Conservation (phyloP, 306 rosid species). For the Rosa lucieae region DNA sequence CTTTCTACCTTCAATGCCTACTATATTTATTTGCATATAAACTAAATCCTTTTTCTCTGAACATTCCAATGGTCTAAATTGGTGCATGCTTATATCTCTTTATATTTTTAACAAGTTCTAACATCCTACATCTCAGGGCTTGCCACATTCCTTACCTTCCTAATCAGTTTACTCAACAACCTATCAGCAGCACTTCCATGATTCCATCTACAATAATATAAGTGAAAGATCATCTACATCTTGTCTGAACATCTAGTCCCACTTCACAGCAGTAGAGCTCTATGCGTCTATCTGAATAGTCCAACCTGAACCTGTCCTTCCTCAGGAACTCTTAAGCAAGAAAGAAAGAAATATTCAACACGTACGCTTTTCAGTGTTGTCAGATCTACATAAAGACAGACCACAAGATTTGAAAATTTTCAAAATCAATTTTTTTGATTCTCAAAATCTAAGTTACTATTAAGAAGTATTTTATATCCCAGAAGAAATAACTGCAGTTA, state of each 20-base stretch:
- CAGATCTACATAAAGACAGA: neutral
- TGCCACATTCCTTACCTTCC: constrained; percentile 6
- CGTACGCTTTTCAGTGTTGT: neutral
- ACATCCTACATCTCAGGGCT: neutral
- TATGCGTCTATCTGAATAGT: neutral
- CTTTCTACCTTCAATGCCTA: neutral
- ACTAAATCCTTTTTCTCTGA: neutral
- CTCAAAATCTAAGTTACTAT: neutral
- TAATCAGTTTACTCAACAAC: constrained; percentile 1
- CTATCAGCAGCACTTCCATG: neutral
- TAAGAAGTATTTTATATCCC: neutral
- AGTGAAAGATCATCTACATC: neutral
- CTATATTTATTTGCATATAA: neutral
- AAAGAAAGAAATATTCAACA: neutral
- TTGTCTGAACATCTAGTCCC: constrained; percentile 13
- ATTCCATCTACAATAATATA: neutral
- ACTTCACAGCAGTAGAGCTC: constrained; percentile 9
- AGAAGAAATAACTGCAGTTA: neutral
- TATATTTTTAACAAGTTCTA: neutral
- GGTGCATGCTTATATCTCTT: neutral
- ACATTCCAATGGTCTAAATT: neutral
- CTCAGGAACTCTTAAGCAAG: neutral
- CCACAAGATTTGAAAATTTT: neutral
- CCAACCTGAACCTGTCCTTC: neutral
- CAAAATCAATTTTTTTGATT: neutral